Percentiles rank a stretch among this genome's conserved stretches.
Evolutionary conservation across 495 filamentous ascomycete genomes (phyloP).

Genomic region (Cladorrhinum samala): DNA sequence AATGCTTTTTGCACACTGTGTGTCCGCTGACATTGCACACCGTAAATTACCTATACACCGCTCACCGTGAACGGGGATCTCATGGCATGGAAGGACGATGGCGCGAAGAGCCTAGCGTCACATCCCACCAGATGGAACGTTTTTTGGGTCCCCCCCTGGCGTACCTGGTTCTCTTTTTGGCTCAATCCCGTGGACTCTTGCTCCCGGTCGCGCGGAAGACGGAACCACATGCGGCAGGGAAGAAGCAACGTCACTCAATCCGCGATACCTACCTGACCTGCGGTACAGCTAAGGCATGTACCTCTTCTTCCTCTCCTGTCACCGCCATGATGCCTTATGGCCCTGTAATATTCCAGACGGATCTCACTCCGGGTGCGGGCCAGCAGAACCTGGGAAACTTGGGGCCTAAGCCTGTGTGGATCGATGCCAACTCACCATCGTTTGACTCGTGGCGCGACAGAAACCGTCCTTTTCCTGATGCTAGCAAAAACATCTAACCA

Average conservation of each 20-base stretch:
- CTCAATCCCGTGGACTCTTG: too few relatives aligned
- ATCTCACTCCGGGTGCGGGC: neutral
- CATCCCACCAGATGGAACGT: neutral
- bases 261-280: too few relatives aligned
- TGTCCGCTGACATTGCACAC: neutral
- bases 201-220: neutral
- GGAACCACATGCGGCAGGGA: neutral
- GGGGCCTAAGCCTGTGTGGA: neutral
- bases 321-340: neutral
- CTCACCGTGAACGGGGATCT: neutral
- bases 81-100: neutral
- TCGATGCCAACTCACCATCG: neutral
- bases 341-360: neutral
- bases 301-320: neutral
- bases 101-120: neutral
- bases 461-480: neutral
- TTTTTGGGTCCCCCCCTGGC: too few relatives aligned
- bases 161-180: too few relatives aligned
- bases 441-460: neutral
- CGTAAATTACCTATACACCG: neutral
- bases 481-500: neutral
- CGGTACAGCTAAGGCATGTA: too few relatives aligned
- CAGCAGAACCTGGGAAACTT: neutral
- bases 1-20: too few relatives aligned
- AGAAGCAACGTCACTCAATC: neutral